phyloP scores from a whole-genome alignment of 2,329 filamentous ascomycete genomes.

The Trichoderma semiorbis region DNA sequence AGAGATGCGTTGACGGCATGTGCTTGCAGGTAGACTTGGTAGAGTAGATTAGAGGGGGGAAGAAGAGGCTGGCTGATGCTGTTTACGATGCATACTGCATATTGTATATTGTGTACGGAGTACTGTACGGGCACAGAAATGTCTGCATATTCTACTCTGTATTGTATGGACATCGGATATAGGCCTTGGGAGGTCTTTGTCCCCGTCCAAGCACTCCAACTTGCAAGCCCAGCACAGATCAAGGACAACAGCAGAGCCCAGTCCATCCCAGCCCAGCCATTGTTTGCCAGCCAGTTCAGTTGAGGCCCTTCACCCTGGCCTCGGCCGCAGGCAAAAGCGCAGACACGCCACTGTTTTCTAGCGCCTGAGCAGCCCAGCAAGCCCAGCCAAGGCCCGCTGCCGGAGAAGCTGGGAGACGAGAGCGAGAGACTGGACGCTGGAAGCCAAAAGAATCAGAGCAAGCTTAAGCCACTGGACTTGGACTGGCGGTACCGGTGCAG shows the following conservation, averaged over 20 bases:
- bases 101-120: background rate
- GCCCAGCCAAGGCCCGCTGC: background rate
- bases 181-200: background rate
- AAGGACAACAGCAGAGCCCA: background rate
- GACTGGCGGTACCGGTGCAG: background rate
- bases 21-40: background rate
- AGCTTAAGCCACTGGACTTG: background rate
- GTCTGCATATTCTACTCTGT: background rate
- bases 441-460: background rate
- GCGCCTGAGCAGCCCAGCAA: background rate
- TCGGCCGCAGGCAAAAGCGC: background rate
- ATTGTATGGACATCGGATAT: background rate
- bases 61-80: background rate
- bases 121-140: background rate
- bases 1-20: background rate
- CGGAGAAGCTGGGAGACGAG: background rate
- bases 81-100: background rate
- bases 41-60: background rate
- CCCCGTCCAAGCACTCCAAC: background rate
- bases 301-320: background rate
- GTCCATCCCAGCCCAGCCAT: background rate
- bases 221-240: background rate
- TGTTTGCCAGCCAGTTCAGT: background rate
- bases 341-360: constrained; percentile 5
- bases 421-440: background rate